Evolutionary conservation across 1,284 basidiomycete species (phyloP).

Genomic region (Kalmanozyma brasiliensis): DNA sequence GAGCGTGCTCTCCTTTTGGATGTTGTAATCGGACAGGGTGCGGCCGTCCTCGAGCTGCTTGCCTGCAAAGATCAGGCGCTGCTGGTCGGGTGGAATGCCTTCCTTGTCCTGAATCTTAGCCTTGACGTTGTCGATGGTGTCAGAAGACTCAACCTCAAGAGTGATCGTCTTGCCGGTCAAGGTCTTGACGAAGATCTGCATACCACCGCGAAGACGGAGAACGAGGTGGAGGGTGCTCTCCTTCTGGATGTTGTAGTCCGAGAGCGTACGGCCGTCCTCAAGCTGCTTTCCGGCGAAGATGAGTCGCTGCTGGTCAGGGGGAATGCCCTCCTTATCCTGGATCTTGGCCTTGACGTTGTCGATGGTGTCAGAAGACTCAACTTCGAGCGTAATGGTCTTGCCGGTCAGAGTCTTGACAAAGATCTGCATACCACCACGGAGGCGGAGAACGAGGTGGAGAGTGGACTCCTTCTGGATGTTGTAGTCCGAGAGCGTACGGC

Average conservation of each 20-base stretch:
- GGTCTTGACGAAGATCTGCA: constrained; percentile 71
- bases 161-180: constrained; percentile 99
- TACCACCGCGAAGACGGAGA: constrained; percentile 64
- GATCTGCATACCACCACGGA: constrained; percentile 75
- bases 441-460: constrained; percentile 90
- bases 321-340: constrained; percentile 68
- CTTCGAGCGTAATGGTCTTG: constrained; percentile 95
- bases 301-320: constrained; percentile 70
- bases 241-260: constrained; percentile 69
- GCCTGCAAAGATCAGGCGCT: constrained; percentile 71
- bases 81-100: constrained; percentile 70
- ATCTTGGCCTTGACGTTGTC: constrained; percentile 76
- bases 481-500: constrained; percentile 66
- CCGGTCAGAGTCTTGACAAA: constrained; percentile 82
- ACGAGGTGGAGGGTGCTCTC: constrained; percentile 64
- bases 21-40: constrained; percentile 70
- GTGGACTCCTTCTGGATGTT: constrained; percentile 99
- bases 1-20: constrained; percentile 66
- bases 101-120: constrained; percentile 68
- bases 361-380: constrained; percentile 90
- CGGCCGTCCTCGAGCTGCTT: constrained; percentile 71
- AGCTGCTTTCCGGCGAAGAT: constrained; percentile 71
- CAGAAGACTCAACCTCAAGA: constrained; percentile 84
- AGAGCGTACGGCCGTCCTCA: constrained; percentile 70
- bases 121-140: constrained; percentile 88